Conservation (phyloP, 371 early-diverging fungal genomes). For the Mucor indicus region DNA sequence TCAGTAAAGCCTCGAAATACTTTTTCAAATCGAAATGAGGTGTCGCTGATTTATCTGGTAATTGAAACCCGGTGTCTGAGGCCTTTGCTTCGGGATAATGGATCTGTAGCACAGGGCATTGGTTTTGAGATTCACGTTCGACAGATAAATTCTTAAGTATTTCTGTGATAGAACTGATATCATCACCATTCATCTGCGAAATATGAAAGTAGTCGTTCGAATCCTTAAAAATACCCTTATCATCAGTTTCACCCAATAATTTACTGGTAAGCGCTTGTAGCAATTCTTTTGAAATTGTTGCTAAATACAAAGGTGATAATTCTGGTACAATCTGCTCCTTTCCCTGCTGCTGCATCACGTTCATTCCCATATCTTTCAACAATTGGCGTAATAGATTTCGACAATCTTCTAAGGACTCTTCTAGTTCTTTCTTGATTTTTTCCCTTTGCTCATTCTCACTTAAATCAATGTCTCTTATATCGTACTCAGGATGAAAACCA, state of each 20-base stretch:
- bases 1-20: constrained; percentile 32
- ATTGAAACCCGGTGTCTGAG: neutral
- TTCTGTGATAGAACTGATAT: neutral
- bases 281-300: constrained; percentile 3
- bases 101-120: constrained; percentile 13
- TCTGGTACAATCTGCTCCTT: constrained; percentile 25
- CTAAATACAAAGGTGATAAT: constrained; percentile 52
- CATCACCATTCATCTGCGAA: neutral
- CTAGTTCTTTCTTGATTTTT: constrained; percentile 34
- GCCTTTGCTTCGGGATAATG: neutral
- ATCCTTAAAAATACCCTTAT: constrained; percentile 1
- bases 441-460: constrained; percentile 32
- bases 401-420: constrained; percentile 41
- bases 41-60: constrained; percentile 7
- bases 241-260: constrained; percentile 1
- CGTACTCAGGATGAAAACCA: constrained; percentile 74
- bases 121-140: constrained; percentile 4
- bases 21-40: constrained; percentile 13
- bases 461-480: constrained; percentile 40
- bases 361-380: constrained; percentile 42
- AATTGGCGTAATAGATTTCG: constrained; percentile 47
- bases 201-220: constrained; percentile 14
- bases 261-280: neutral
- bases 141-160: constrained; percentile 4
- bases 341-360: constrained; percentile 5